These are phyloP conservation scores for Phyllosticta capitalensis DNA, from an alignment of 2,329 filamentous ascomycete species.

Conservation along the genomic window DNA sequence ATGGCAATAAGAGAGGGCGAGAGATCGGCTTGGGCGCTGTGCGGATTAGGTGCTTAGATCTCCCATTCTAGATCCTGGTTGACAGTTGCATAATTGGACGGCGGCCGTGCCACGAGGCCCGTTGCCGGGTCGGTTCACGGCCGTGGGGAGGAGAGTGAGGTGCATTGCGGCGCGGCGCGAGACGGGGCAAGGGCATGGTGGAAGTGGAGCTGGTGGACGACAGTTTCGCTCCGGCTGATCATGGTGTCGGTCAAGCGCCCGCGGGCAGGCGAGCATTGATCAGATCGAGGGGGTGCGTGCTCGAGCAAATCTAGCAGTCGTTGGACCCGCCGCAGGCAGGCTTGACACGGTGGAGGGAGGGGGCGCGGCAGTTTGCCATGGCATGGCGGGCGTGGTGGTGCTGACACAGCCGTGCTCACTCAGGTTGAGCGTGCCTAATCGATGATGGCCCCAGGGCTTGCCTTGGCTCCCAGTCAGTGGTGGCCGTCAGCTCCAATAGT, in stretches of 20 bases:
- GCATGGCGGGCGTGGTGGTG: not conserved
- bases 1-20: slow-evolving; percentile 7
- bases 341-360: not conserved
- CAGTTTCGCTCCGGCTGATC: not conserved
- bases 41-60: slow-evolving; percentile 10
- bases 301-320: not conserved
- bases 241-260: not conserved
- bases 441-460: not conserved
- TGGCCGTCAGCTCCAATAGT: not conserved
- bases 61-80: slow-evolving; percentile 7
- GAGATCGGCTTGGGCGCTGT: slow-evolving; percentile 11
- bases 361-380: not conserved
- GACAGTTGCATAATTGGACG: slow-evolving; percentile 11
- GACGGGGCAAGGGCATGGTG: slow-evolving; percentile 1
- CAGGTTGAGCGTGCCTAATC: not conserved
- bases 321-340: not conserved
- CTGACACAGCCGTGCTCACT: not conserved
- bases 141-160: not conserved
- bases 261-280: not conserved
- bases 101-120: slow-evolving; percentile 10
- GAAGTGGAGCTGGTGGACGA: not conserved
- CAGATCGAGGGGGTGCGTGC: not conserved
- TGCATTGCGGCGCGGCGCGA: slow-evolving; percentile 11
- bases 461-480: no score
- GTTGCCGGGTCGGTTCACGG: slow-evolving; percentile 10